phyloP scores from a whole-genome alignment of 176 grass and related monocot genomes.

The Zea mays region Zm-B73-REFERENCE-NAM-5.0 NC_050096.1:245781501-245782000 shows the following conservation, averaged over 20 bases:
- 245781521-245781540: neutral
- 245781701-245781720: conserved; percentile 39
- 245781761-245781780: conserved; percentile 44
- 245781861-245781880: conserved; percentile 67
- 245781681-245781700: conserved; percentile 11
- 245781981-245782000: conserved; percentile 51
- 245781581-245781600: neutral
- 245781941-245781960: conserved; percentile 84
- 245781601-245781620: neutral
- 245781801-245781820: too few species aligned
- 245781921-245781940: conserved; percentile 64
- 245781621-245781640: neutral
- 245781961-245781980: conserved; percentile 68
- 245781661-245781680: conserved; percentile 2
- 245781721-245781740: conserved; percentile 24
- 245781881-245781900: conserved; percentile 67
- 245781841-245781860: conserved; percentile 42
- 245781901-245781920: conserved; percentile 32
- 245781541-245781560: neutral
- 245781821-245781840: conserved; percentile 1
- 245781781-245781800: neutral
- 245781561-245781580: neutral
- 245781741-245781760: conserved; percentile 34
- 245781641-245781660: neutral
- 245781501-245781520: too few species aligned